A percentile compares a stretch with the other conserved stretches of the same genome.
phyloP scores from a whole-genome alignment of 805 yeast species.

The Kodamaea kaohsiungensis region DNA sequence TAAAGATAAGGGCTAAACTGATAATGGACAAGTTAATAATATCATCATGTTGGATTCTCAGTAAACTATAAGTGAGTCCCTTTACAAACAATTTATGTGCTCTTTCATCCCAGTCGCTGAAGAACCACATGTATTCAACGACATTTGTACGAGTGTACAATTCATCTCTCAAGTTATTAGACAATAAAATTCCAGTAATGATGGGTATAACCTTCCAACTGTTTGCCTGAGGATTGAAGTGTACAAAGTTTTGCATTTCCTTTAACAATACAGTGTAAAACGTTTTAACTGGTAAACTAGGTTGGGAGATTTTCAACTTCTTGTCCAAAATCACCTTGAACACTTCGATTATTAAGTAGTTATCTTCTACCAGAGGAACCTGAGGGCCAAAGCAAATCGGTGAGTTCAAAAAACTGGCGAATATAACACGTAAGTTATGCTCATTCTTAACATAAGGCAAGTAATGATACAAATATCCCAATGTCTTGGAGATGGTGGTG shows the following conservation, averaged over 20 bases:
- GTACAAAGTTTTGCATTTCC: slow-evolving; percentile 35
- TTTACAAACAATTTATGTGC: slow-evolving; percentile 28
- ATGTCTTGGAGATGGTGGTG: slow-evolving; percentile 29
- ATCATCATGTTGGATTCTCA: slow-evolving; percentile 22
- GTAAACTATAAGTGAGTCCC: slow-evolving; percentile 24
- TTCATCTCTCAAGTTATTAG: slow-evolving; percentile 36
- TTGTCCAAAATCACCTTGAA: slow-evolving; percentile 47
- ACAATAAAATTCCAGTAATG: slow-evolving; percentile 44
- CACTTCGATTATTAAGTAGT: slow-evolving; percentile 47
- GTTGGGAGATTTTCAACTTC: slow-evolving; percentile 49
- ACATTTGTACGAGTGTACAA: slow-evolving; percentile 29
- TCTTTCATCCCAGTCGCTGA: slow-evolving; percentile 35
- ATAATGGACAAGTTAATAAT: slow-evolving; percentile 32
- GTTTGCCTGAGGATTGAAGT: slow-evolving; percentile 27
- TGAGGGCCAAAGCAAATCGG: slow-evolving; percentile 34
- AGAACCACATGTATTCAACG: slow-evolving; percentile 32
- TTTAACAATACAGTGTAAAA: slow-evolving; percentile 41
- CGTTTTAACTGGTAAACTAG: slow-evolving; percentile 45
- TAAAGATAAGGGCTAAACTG: slow-evolving; percentile 34
- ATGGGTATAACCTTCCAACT: slow-evolving; percentile 52
- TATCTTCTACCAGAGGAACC: slow-evolving; percentile 27
- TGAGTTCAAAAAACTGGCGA: slow-evolving; percentile 46
- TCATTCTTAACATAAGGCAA: slow-evolving; percentile 50
- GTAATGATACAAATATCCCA: slow-evolving; percentile 53
- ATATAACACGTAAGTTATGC: slow-evolving; percentile 45